Evolutionary conservation across 202 grass and related monocot species (phyloP), one percentile per base, ranked within the genome.

Genomic region (Sporobolus alterniflorus): DNA sequence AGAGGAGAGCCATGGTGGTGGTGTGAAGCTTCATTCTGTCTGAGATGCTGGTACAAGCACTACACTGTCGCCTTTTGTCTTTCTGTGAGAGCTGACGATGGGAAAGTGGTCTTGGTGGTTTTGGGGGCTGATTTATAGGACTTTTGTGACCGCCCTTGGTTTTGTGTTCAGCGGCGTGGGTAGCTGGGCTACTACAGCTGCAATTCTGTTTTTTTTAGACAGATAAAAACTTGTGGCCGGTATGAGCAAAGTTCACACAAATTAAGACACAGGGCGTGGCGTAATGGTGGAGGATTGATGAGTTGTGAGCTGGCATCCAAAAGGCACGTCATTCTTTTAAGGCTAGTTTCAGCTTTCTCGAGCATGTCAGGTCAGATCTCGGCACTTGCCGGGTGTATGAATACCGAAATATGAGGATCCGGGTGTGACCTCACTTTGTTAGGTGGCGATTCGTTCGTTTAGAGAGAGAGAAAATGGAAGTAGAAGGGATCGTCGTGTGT

Each of bases 11-110:
- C 29, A 91, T 39, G 43, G 76, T 50, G 48, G 69, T 46, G 74
- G 47, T 39, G 78, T 69, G 68, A 51, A 79, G 71, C 79, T 89
- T 94, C 89, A 98, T 94, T 21, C 56, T 61, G 22, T 76, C 31
- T 43, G 17, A 26, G 73, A 57, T 30, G 13, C 43, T 41, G 61
- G 42, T 36, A 63, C 49, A 32, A 49, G 24, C 33, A 29, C 49
- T 7, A 42, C 4, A 28, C 7, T 42, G 69, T 49, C 48, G 31
- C 26, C n/a, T n/a, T 77, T 26, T 10, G 39, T 6, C 12, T 78
- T 31, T 18, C 13, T 62, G 42, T 73, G 78, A 62, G 77, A 75
- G 36, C 15, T 30, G 42, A 33, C 29, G 8, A 50, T 0, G 0
- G 1, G 1, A 55, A n/a, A 39, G 42, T 10, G 63, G 3, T 8